Conservation (phyloP, 805 yeast species). For the Yarrowia phangngaensis region DNA sequence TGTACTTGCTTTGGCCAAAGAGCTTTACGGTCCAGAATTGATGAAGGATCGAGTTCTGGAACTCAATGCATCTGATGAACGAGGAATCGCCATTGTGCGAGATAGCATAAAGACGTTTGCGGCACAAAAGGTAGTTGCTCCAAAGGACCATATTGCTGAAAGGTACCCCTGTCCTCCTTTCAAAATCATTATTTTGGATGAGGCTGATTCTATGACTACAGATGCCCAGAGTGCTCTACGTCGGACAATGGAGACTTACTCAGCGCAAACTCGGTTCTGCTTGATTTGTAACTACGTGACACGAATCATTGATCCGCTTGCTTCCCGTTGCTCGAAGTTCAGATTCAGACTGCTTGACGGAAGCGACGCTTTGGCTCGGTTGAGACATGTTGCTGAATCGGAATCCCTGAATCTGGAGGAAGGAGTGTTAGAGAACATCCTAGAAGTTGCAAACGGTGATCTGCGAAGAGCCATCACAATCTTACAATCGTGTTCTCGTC, state of each 20-base stretch:
- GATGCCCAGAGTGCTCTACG: conserved; percentile 96
- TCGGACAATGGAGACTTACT: conserved; percentile 80
- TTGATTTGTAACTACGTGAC: conserved; percentile 95
- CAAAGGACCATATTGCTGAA: conserved; percentile 60
- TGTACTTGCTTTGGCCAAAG: conserved; percentile 79
- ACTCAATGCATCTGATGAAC: conserved; percentile 92
- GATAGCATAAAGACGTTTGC: conserved; percentile 96
- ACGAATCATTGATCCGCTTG: conserved; percentile 91
- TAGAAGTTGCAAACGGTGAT: conserved; percentile 82
- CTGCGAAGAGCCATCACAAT: conserved; percentile 88
- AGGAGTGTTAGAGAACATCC: conserved; percentile 59
- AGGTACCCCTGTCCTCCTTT: conserved; percentile 95
- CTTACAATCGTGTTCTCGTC: conserved; percentile 75
- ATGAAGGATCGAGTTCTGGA: conserved; percentile 89
- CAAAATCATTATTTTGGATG: conserved; percentile 86
- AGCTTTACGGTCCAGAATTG: conserved; percentile 72
- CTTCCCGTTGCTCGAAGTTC: conserved; percentile 94
- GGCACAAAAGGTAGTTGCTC: conserved; percentile 75
- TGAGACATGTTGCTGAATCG: conserved; percentile 54
- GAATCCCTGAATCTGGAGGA: conserved; percentile 46
- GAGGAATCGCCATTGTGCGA: conserved; percentile 97
- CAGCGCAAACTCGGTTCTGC: conserved; percentile 88
- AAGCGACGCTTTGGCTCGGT: conserved; percentile 62
- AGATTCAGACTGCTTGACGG: conserved; percentile 77
- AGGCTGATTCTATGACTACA: conserved; percentile 82